A percentile compares a stretch with the other conserved stretches of the same genome.
These are phyloP conservation scores for Cladosporium colombiae DNA, from an alignment of 2,329 filamentous ascomycete species.

Conservation along the genomic window DNA sequence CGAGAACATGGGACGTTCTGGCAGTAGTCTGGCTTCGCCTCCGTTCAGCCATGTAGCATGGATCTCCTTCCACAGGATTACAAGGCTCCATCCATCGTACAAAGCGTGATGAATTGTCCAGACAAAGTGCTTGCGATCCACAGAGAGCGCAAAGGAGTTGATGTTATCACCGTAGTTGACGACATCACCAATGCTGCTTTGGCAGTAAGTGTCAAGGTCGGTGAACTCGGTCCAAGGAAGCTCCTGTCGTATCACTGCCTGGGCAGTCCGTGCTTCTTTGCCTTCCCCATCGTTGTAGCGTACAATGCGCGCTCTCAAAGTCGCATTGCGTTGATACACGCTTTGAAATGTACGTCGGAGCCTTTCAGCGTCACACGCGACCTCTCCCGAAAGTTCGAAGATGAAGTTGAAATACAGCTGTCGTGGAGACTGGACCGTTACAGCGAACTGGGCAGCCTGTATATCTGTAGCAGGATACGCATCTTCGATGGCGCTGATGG, in stretches of 20 bases:
- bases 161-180: not conserved
- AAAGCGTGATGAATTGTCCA: conserved; percentile 25
- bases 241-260: not conserved
- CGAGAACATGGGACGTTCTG: not conserved
- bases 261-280: not conserved
- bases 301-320: not conserved
- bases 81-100: conserved; percentile 25
- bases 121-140: conserved; percentile 15
- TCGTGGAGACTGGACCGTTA: not conserved
- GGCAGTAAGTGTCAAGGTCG: not conserved
- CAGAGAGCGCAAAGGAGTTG: not conserved
- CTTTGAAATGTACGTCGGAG: not conserved
- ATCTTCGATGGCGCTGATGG: not conserved
- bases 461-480: not conserved
- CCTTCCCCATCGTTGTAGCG: not conserved
- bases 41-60: not conserved
- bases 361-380: not conserved
- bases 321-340: not conserved
- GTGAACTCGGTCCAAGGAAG: not conserved
- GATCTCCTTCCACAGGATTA: conserved; percentile 19
- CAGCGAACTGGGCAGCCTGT: not conserved
- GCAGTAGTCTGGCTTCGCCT: not conserved
- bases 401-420: not conserved
- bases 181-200: not conserved
- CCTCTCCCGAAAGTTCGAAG: not conserved